phyloP scores from a whole-genome alignment of 306 rosid species.

The Pyrus bretschneideri region DNA sequence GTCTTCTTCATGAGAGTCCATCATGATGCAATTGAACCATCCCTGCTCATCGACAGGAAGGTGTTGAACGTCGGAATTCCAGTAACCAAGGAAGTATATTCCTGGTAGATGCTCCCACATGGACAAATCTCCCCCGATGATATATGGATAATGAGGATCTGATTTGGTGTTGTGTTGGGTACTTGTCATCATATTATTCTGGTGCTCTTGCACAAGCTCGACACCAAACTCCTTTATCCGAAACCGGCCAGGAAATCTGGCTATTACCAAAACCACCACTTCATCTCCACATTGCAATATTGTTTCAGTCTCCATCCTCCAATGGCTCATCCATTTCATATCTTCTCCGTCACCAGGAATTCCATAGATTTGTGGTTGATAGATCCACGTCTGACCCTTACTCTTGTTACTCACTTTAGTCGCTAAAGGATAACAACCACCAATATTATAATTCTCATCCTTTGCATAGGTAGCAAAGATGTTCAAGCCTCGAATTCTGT shows the following conservation, averaged over 20 bases:
- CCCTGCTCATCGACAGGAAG: no score
- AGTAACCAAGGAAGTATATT: no score
- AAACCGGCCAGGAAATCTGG: no score
- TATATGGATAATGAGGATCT: no score
- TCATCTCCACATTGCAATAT: neutral
- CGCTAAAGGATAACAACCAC: no score
- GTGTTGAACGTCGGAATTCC: rapidly evolving
- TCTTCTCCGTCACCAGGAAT: neutral
- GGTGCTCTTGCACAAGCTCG: neutral
- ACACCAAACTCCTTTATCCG: neutral
- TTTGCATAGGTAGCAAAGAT: neutral
- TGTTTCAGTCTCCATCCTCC: neutral
- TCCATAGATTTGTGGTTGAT: rapidly evolving
- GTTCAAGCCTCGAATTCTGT: neutral
- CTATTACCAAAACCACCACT: neutral
- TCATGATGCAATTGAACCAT: rapidly evolving
- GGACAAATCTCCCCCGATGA: no score
- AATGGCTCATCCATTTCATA: neutral
- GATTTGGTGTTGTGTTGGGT: neutral
- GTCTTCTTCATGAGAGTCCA: neutral
- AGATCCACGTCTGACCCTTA: neutral
- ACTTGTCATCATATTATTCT: neutral
- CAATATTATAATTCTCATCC: rapidly evolving
- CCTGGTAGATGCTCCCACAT: no score
- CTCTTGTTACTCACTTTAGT: neutral